Evolutionary conservation across 768 basidiomycete genomes (phyloP).

Genomic region (Rhizopogon rudus): DNA sequence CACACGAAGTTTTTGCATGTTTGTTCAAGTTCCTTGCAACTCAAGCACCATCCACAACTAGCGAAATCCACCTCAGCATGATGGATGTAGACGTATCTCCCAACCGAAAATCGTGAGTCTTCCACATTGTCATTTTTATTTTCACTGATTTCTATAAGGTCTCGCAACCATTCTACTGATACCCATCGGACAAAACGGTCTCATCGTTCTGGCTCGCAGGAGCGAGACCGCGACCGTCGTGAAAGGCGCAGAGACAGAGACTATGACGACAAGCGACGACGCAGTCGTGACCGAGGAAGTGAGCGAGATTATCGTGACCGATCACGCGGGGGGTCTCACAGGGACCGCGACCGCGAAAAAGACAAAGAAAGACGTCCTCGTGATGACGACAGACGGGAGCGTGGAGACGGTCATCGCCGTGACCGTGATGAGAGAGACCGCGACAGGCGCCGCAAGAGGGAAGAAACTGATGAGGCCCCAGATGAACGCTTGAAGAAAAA

Average conservation of each 20-base stretch:
- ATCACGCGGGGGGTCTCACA: conserved; percentile 47
- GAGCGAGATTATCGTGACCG: conserved; percentile 44
- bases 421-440: conserved; percentile 48
- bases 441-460: conserved; percentile 63
- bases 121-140: not conserved
- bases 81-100: conserved; percentile 66
- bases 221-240: conserved; percentile 43
- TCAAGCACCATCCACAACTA: conserved; percentile 1
- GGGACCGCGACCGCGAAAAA: conserved; percentile 32
- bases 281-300: conserved; percentile 57
- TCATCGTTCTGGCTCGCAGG: conserved; percentile 67
- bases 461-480: conserved; percentile 50
- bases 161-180: conserved; percentile 73
- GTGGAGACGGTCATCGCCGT: conserved; percentile 52
- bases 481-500: conserved; percentile 64
- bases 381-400: conserved; percentile 40
- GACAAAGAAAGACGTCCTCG: conserved; percentile 41
- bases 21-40: conserved; percentile 11
- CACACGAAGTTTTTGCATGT: conserved; percentile 32
- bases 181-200: conserved; percentile 70
- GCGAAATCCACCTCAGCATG: conserved; percentile 36
- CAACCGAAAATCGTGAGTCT: conserved; percentile 55
- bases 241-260: conserved; percentile 49
- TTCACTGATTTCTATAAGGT: conserved; percentile 31
- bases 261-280: conserved; percentile 56